Percentiles rank a stretch among this genome's conserved stretches.
These are phyloP conservation scores for Lasiosphaeriaceae sp. DNA, from an alignment of 495 filamentous ascomycete genomes.

Conservation along the genomic window DNA sequence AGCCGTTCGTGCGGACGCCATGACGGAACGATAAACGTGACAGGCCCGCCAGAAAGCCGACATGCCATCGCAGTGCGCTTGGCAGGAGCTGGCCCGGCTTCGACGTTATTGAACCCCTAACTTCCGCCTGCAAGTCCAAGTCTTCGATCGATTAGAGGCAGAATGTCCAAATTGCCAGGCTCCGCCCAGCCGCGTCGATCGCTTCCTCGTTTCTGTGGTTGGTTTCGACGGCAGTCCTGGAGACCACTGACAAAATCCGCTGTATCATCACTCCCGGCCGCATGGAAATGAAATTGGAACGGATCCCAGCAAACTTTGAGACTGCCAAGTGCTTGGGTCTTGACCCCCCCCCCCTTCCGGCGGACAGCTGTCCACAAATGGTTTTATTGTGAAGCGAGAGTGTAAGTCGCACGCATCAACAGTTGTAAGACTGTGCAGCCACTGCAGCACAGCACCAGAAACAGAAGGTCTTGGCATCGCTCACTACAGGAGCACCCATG, in stretches of 20 bases:
- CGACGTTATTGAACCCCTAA: slow-evolving; percentile 8
- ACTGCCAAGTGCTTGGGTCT: slow-evolving; percentile 20
- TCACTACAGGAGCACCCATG: neutral
- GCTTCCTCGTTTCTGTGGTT: neutral
- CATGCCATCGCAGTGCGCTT: slow-evolving; percentile 9
- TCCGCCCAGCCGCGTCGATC: slow-evolving; percentile 18
- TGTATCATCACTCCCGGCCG: slow-evolving; percentile 14
- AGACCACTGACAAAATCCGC: slow-evolving; percentile 17
- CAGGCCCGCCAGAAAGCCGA: slow-evolving; percentile 17
- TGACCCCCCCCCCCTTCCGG: neutral
- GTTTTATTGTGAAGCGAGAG: neutral
- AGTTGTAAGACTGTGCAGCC: neutral
- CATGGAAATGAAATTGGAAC: slow-evolving; percentile 2
- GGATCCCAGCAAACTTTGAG: slow-evolving; percentile 9
- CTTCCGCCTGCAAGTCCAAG: slow-evolving; percentile 11
- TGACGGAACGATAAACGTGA: slow-evolving; percentile 17
- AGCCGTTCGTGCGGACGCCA: slow-evolving; percentile 20
- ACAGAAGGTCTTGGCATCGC: neutral
- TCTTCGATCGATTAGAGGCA: slow-evolving; percentile 19
- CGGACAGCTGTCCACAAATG: slow-evolving; percentile 3
- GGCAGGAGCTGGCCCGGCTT: slow-evolving; percentile 15
- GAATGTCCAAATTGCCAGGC: slow-evolving; percentile 24
- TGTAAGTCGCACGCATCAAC: neutral
- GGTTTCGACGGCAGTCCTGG: slow-evolving; percentile 7
- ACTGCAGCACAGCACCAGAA: neutral